Conservation (phyloP, 176 grass and related monocot species). For the Zoysia japonica region DNA sequence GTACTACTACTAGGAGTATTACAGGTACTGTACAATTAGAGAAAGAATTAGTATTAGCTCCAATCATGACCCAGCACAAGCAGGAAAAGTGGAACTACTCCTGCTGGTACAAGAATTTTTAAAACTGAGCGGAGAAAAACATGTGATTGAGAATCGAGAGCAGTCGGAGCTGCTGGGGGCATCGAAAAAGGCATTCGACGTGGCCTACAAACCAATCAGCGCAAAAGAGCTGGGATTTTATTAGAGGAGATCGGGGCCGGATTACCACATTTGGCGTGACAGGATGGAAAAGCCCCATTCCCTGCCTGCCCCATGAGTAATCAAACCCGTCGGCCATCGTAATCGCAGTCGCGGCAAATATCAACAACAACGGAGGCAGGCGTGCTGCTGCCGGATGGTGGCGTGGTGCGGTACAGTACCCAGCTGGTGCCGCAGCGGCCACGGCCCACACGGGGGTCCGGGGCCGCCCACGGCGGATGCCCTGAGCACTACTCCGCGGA, state of each 20-base stretch:
- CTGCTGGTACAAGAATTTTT: neutral
- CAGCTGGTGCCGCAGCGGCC: neutral
- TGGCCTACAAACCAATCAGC: constrained; percentile 34
- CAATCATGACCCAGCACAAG: neutral
- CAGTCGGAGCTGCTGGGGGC: neutral
- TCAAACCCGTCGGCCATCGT: neutral
- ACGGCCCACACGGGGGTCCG: neutral
- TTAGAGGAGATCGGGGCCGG: neutral
- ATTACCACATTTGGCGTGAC: constrained; percentile 42
- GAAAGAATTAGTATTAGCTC: neutral
- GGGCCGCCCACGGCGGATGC: constrained; percentile 20
- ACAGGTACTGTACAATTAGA: too few species aligned
- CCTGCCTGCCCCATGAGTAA: neutral
- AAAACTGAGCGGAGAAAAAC: neutral
- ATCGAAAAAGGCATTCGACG: constrained; percentile 14
- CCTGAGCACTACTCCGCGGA: constrained; percentile 14
- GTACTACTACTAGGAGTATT: too few species aligned
- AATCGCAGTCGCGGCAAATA: neutral
- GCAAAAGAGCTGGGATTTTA: neutral
- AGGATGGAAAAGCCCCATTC: neutral
- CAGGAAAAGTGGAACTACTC: neutral
- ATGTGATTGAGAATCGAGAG: neutral
- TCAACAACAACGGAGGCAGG: neutral
- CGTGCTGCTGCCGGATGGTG: neutral
- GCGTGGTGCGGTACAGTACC: neutral